Base-by-base conservation (phyloP, 2,329 filamentous ascomycete species). In the Pestalotiopsis sp. region DNA sequence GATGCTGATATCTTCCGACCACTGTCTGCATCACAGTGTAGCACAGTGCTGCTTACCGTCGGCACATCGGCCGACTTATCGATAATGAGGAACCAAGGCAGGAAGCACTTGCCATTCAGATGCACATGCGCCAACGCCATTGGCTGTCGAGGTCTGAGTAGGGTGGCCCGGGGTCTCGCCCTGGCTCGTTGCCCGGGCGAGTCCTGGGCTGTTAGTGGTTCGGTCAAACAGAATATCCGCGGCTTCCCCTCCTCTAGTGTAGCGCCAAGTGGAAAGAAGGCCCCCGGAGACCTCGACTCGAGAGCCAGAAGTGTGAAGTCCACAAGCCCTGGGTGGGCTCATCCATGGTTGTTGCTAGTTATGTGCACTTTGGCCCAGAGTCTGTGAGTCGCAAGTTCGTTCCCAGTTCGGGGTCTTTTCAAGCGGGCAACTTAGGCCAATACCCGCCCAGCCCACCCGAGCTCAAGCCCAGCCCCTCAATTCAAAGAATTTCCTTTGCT, bases 181-280 rank as follows among this genome's bases (percentile, higher is more conserved):
- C 57, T 59, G 57, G 57, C 20, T 31, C 27, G 27, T 23, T 31
- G 27, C 27, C 27, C 27, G 27, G 27, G 13, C 57, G 57, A 59
- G 45, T 17, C 17, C 17, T n/a, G 20, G 20, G 45, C 45, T 27
- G 57, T 59, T 5, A 59, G 23, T 59, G 23, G 59, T 20, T 17
- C 64, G 64, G 64, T n/a, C 52, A 66, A 66, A 66, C 49, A 27
- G 31, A 66, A 66, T 56, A 36, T 66, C 64, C 64, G 64, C 12
- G 9, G 4, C 27, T 23, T 49, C 20, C 36, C 41, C 61, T 38
- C 61, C 40, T 23, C 23, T 52, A 52, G 45, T 52, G 45, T 52
- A 52, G 45, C 45, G 20, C 45, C 45, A 52, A n/a, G 17, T 45
- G 41, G 17, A 5, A 31, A n/a, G 23, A 62, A 12, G n/a, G 20